Conservation (phyloP, 2,329 filamentous ascomycete species). For the Neurospora sp. region DNA sequence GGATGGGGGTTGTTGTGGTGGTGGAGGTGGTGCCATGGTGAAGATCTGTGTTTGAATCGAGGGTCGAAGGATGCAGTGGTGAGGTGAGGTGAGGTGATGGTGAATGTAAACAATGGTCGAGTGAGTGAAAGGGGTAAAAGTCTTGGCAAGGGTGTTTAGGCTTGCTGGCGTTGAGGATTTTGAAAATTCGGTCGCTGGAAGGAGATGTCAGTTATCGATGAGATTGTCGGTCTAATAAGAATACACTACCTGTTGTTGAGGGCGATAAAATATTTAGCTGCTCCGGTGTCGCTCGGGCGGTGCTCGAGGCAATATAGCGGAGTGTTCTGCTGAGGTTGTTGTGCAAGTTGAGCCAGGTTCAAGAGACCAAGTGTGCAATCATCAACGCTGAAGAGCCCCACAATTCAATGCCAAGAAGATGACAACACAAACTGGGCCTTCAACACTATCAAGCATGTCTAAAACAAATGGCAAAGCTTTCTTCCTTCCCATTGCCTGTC, state of each 20-base stretch:
- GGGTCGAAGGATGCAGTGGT: not conserved
- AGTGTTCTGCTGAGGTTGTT: not conserved
- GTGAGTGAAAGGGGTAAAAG: not conserved
- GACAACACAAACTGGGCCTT: not conserved
- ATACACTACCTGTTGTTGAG: not conserved
- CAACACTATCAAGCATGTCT: not conserved
- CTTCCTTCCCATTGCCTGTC: not conserved
- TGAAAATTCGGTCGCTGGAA: not conserved
- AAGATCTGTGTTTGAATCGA: not conserved
- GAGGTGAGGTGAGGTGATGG: not conserved
- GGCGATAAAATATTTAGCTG: not conserved
- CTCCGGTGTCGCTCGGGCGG: not conserved
- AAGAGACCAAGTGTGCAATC: not conserved
- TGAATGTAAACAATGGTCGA: not conserved
- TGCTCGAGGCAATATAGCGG: not conserved
- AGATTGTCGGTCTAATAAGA: not conserved
- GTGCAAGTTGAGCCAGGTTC: not conserved
- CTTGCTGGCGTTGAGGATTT: not conserved
- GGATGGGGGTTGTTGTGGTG: not conserved
- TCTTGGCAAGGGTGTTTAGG: not conserved
- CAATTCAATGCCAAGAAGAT: not conserved
- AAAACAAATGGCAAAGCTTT: not conserved
- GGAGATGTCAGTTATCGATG: not conserved
- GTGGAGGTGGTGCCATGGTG: not conserved
- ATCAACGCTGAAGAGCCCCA: not conserved